Evolutionary conservation across 2,329 filamentous ascomycete genomes (phyloP).

Genomic region (Fusarium sp.): DNA sequence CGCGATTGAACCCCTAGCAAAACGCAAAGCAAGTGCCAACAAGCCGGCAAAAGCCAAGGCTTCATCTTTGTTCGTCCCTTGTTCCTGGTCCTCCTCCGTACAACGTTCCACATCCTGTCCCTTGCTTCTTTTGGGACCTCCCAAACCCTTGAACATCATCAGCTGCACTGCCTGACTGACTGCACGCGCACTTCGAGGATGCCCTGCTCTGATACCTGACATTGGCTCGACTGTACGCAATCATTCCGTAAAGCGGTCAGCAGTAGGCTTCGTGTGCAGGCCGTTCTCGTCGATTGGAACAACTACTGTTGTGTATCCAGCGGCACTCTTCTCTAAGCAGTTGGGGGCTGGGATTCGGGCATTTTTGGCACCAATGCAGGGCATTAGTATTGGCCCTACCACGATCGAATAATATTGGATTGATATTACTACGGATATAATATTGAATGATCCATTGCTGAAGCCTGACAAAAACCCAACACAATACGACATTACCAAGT

Average conservation of each 20-base stretch:
- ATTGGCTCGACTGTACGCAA: constrained; percentile 12
- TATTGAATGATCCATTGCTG: constrained; percentile 19
- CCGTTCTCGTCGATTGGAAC: constrained; percentile 38
- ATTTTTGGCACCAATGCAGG: constrained; percentile 30
- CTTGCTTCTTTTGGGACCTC: constrained; percentile 34
- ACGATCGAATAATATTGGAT: constrained; percentile 24
- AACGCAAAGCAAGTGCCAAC: neutral
- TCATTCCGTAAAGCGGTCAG: constrained; percentile 30
- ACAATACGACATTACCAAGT: constrained; percentile 16
- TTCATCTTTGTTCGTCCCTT: constrained; percentile 34
- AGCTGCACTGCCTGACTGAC: constrained; percentile 13
- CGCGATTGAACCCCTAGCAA: constrained; percentile 17
- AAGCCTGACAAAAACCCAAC: constrained; percentile 36
- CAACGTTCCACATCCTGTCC: constrained; percentile 34
- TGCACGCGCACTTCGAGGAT: neutral
- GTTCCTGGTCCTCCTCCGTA: constrained; percentile 30
- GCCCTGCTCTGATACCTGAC: constrained; percentile 17
- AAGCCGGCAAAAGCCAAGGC: constrained; percentile 5
- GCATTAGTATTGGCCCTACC: constrained; percentile 29
- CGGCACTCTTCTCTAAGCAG: constrained; percentile 17
- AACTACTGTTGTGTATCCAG: constrained; percentile 24
- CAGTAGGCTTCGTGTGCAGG: constrained; percentile 3
- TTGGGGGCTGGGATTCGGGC: constrained; percentile 28
- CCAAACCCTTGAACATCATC: constrained; percentile 24
- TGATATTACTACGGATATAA: constrained; percentile 6